Evolutionary conservation across 305 asterid genomes (phyloP).

Genomic region (Fraxinus greggii): DNA sequence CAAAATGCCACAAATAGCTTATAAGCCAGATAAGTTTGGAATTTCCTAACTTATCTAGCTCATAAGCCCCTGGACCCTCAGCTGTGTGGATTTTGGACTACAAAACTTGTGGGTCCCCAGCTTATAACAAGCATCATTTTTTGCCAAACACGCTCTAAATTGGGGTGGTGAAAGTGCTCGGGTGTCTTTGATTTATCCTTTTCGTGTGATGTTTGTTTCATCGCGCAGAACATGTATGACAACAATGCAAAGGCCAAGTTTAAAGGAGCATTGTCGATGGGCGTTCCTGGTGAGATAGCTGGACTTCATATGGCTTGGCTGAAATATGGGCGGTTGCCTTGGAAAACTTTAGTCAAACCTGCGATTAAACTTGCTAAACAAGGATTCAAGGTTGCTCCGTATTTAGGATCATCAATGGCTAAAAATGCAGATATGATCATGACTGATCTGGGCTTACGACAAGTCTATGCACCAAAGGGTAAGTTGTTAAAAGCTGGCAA

Average conservation of each 20-base stretch:
- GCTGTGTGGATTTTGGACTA: background rate
- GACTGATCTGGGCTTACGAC: slow-evolving; percentile 59
- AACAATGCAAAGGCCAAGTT: slow-evolving; percentile 40
- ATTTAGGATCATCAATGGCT: slow-evolving; percentile 46
- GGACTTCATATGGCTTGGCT: slow-evolving; percentile 82
- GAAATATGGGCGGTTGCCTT: slow-evolving; percentile 67
- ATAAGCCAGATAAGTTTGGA: background rate
- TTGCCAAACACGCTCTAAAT: background rate
- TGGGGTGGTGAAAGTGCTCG: background rate
- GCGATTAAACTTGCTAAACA: slow-evolving; percentile 71
- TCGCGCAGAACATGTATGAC: slow-evolving; percentile 72
- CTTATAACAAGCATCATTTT: background rate
- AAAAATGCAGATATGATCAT: slow-evolving; percentile 28
- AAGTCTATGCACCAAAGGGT: slow-evolving; percentile 67
- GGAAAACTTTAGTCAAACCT: slow-evolving; percentile 65
- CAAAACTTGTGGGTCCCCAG: background rate
- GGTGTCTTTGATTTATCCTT: background rate
- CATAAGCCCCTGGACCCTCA: background rate
- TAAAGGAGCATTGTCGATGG: slow-evolving; percentile 70
- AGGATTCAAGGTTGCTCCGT: slow-evolving; percentile 67
- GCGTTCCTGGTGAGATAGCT: slow-evolving; percentile 88
- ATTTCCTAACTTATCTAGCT: too few species aligned
- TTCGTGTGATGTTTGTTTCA: background rate
- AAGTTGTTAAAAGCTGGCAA: slow-evolving; percentile 60
- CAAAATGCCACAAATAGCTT: background rate